A percentile compares a stretch with the other conserved stretches of the same genome.
phyloP scores from a whole-genome alignment of 176 grass and related monocot genomes.

The Triticum timopheevii region DNA sequence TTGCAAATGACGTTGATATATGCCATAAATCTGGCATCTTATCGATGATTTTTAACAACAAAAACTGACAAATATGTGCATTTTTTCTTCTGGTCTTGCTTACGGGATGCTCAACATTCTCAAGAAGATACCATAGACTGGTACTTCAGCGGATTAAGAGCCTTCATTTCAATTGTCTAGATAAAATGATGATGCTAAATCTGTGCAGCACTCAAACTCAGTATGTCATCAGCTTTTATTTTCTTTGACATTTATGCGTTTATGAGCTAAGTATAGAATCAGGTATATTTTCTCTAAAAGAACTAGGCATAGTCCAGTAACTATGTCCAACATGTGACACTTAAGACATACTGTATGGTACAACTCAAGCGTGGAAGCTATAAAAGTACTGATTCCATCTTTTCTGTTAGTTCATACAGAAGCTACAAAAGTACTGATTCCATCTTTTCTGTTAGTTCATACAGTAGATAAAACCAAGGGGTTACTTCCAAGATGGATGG shows the following conservation, averaged over 20 bases:
- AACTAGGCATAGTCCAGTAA: conserved; percentile 18
- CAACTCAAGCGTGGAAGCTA: background rate
- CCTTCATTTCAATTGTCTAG: background rate
- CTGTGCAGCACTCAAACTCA: background rate
- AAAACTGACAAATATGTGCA: background rate
- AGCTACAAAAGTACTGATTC: background rate
- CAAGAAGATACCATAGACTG: background rate
- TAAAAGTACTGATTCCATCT: background rate
- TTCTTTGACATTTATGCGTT: background rate
- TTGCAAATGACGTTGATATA: background rate
- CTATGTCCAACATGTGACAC: background rate
- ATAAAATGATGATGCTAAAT: background rate
- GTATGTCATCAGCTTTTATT: background rate
- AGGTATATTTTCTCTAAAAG: background rate
- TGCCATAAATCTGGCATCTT: background rate
- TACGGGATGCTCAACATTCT: background rate
- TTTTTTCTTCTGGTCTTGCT: background rate
- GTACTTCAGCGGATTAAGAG: too few species aligned
- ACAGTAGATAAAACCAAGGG: background rate
- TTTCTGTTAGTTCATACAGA: background rate
- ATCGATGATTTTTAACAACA: background rate
- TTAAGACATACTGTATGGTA: background rate
- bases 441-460: background rate
- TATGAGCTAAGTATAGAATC: conserved; percentile 10
- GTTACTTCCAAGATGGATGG: background rate